phyloP scores from a whole-genome alignment of 305 asterid genomes.

The Solanum hybrid region DNA sequence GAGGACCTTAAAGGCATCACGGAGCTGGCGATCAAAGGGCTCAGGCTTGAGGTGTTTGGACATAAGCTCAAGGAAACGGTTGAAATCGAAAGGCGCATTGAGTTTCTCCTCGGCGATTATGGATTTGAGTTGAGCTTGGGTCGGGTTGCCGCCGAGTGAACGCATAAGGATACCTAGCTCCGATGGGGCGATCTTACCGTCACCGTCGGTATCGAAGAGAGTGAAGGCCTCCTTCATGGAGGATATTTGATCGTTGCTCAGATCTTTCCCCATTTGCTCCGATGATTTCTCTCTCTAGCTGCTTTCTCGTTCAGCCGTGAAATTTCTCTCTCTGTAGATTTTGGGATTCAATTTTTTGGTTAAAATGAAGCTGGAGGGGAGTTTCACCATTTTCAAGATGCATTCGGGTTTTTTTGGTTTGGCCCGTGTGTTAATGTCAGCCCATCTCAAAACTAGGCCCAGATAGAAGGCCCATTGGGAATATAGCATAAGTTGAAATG shows the following conservation, averaged over 20 bases:
- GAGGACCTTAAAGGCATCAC: conserved; percentile 96
- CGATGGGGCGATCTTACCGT: conserved; percentile 90
- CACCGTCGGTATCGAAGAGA: conserved; percentile 86
- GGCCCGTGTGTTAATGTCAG: background rate
- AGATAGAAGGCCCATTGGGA: background rate
- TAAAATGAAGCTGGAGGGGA: background rate
- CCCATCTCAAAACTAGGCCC: background rate
- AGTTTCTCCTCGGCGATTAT: conserved; percentile 59
- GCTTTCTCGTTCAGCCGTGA: background rate
- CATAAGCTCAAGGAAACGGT: conserved; percentile 71
- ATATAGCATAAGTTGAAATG: background rate
- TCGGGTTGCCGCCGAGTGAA: conserved; percentile 89
- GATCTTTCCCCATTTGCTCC: conserved; percentile 74
- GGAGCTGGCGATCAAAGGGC: conserved; percentile 91
- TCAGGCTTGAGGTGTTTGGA: conserved; percentile 85
- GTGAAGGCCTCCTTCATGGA: conserved; percentile 95
- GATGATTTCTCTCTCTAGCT: background rate
- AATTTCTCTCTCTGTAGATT: background rate
- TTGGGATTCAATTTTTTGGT: conserved; percentile 1
- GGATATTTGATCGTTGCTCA: conserved; percentile 69
- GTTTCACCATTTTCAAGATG: background rate
- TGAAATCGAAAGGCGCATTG: conserved; percentile 64
- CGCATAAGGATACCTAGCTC: conserved; percentile 97
- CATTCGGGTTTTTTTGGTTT: background rate
- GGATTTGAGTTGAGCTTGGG: conserved; percentile 77